Evolutionary conservation across 2,329 filamentous ascomycete species (phyloP).

Genomic region (Endoconidiophora polonica): DNA sequence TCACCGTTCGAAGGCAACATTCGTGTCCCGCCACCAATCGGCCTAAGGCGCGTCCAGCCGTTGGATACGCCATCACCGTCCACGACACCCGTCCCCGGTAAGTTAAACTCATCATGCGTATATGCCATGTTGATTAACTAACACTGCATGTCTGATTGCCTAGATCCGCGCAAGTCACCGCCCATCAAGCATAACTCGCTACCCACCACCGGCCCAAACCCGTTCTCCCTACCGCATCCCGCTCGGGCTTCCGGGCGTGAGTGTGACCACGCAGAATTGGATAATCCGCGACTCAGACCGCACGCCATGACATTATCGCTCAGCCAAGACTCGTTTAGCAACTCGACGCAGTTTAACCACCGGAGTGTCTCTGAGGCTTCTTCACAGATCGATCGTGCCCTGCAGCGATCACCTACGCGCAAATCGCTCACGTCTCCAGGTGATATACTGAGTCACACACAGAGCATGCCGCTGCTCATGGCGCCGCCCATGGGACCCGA

Average conservation of each 20-base stretch:
- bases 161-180: neutral
- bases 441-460: constrained; percentile 3
- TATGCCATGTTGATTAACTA: neutral
- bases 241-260: neutral
- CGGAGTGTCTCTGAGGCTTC: no score
- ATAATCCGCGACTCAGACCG: constrained; percentile 16
- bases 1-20: constrained; percentile 26
- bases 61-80: constrained; percentile 6
- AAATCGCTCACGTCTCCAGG: neutral
- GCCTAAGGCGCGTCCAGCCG: constrained; percentile 8
- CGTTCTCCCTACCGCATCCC: neutral
- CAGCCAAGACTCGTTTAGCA: neutral
- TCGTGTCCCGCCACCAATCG: neutral
- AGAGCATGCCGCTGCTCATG: constrained; percentile 12
- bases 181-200: neutral
- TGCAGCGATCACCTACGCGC: constrained; percentile 14
- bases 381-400: neutral
- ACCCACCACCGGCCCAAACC: neutral
- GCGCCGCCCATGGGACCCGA: constrained; percentile 3
- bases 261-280: constrained; percentile 16
- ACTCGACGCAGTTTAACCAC: no score
- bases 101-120: constrained; percentile 14
- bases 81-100: neutral
- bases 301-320: constrained; percentile 1
- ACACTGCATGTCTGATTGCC: neutral